Conservation (phyloP, 352 stramenopile genomes). For the Pythium dissotocum region DNA sequence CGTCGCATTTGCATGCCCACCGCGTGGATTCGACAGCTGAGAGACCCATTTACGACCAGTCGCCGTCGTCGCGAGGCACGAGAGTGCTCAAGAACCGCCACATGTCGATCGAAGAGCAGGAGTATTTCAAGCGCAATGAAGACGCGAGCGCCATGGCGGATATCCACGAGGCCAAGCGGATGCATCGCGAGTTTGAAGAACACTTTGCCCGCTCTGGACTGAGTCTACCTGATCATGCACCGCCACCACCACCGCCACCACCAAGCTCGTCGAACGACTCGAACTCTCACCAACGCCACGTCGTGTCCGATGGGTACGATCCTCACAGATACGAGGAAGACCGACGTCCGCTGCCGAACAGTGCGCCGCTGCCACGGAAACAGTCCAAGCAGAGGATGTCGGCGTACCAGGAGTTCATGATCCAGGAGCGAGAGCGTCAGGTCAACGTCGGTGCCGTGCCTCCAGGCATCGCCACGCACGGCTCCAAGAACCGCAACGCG, state of each 20-base stretch:
- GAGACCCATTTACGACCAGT: slow-evolving; percentile 50
- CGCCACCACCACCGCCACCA: not conserved
- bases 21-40: slow-evolving; percentile 21
- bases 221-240: not conserved
- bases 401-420: slow-evolving; percentile 30
- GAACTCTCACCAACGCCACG: slow-evolving; percentile 2
- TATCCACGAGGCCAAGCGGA: slow-evolving; percentile 66
- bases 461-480: not conserved
- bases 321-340: not conserved
- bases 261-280: not conserved
- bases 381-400: slow-evolving; percentile 12
- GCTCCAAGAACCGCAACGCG: not conserved
- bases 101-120: slow-evolving; percentile 53
- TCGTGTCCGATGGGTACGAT: slow-evolving; percentile 6
- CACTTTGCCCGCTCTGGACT: slow-evolving; percentile 34
- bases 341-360: not conserved
- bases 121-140: slow-evolving; percentile 59
- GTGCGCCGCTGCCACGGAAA: slow-evolving; percentile 3
- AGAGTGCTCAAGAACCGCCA: slow-evolving; percentile 32
- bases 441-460: slow-evolving; percentile 8
- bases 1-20: slow-evolving; percentile 19
- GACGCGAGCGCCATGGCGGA: slow-evolving; percentile 46
- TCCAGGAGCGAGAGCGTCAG: slow-evolving; percentile 21
- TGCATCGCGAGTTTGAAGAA: slow-evolving; percentile 67
- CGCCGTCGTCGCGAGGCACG: slow-evolving; percentile 20